Percentiles rank a stretch among this genome's conserved stretches.
Conservation (phyloP, 2,329 filamentous ascomycete genomes). For the Fusarium haematococcum region DNA sequence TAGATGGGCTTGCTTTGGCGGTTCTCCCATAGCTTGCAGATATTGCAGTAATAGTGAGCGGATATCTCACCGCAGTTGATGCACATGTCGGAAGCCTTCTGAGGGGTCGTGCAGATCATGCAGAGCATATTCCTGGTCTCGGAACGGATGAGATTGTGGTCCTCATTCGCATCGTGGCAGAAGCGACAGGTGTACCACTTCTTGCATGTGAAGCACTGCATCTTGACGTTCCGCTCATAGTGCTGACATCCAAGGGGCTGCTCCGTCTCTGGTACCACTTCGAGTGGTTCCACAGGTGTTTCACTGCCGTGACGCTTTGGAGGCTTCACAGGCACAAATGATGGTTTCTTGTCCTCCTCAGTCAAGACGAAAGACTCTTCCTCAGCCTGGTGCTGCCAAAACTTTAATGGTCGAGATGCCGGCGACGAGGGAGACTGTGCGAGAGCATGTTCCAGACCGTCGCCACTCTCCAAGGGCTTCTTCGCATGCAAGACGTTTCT, state of each 20-base stretch:
- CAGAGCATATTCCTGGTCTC: conserved; percentile 97
- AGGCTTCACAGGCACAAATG: conserved; percentile 69
- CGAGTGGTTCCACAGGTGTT: conserved; percentile 34
- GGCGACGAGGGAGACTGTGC: conserved; percentile 57
- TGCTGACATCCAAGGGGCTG: conserved; percentile 83
- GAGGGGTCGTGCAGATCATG: conserved; percentile 91
- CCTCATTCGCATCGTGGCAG: conserved; percentile 88
- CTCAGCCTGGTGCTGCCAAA: conserved; percentile 67
- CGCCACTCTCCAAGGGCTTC: conserved; percentile 26
- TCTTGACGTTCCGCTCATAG: conserved; percentile 94
- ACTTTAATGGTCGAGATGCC: conserved; percentile 64
- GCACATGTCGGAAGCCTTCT: conserved; percentile 84
- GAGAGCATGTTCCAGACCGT: conserved; percentile 43
- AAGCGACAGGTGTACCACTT: conserved; percentile 96
- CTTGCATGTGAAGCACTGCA: conserved; percentile 91
- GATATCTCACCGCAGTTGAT: conserved; percentile 79
- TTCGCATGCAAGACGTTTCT: conserved; percentile 33
- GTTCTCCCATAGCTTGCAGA: conserved; percentile 98
- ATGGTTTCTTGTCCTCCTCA: conserved; percentile 73
- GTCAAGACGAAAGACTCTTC: conserved; percentile 63
- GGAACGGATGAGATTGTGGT: conserved; percentile 81
- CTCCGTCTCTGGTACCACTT: conserved; percentile 41
- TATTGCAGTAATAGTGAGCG: conserved; percentile 91
- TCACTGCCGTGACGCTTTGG: conserved; percentile 61
- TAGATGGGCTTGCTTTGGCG: conserved; percentile 92